Evolutionary conservation across 108 stramenopile species (phyloP).

Genomic region (Seminavis robusta): DNA sequence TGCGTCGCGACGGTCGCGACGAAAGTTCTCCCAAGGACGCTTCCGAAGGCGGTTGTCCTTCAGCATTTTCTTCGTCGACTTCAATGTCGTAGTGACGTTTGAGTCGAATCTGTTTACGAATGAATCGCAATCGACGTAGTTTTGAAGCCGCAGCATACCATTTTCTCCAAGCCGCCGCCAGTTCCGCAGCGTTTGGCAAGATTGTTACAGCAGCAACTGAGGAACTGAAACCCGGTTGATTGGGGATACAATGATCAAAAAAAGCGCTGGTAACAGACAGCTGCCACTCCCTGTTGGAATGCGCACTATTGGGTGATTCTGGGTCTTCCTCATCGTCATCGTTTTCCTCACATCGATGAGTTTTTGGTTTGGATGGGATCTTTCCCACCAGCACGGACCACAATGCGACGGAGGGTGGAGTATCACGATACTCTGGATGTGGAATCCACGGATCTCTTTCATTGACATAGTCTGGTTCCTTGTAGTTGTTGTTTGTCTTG

Average conservation of each 20-base stretch:
- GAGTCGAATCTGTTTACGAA: slow-evolving; percentile 37
- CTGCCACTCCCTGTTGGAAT: slow-evolving; percentile 76
- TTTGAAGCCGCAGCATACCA: slow-evolving; percentile 82
- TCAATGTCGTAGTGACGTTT: slow-evolving; percentile 2
- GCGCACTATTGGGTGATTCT: slow-evolving; percentile 17
- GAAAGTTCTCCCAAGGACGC: not conserved
- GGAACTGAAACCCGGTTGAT: slow-evolving; percentile 79
- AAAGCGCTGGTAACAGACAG: slow-evolving; percentile 71
- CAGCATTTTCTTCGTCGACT: not conserved
- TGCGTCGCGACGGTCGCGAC: too few species aligned
- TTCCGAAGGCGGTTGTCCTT: not conserved
- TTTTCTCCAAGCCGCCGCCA: slow-evolving; percentile 78
- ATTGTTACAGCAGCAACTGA: slow-evolving; percentile 87
- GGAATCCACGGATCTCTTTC: slow-evolving; percentile 74
- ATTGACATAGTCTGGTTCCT: slow-evolving; percentile 10
- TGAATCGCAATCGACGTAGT: slow-evolving; percentile 65
- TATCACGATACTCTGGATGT: slow-evolving; percentile 79
- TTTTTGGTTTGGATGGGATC: slow-evolving; percentile 39
- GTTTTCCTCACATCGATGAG: not conserved
- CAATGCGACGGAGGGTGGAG: slow-evolving; percentile 76
- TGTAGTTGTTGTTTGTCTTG: slow-evolving; percentile 17
- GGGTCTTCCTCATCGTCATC: slow-evolving; percentile 40
- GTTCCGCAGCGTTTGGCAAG: slow-evolving; percentile 58
- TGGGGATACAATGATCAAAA: slow-evolving; percentile 86
- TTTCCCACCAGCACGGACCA: slow-evolving; percentile 83